Conservation (phyloP, 2,329 filamentous ascomycete species). For the Myriosclerotinia curreyana region DNA sequence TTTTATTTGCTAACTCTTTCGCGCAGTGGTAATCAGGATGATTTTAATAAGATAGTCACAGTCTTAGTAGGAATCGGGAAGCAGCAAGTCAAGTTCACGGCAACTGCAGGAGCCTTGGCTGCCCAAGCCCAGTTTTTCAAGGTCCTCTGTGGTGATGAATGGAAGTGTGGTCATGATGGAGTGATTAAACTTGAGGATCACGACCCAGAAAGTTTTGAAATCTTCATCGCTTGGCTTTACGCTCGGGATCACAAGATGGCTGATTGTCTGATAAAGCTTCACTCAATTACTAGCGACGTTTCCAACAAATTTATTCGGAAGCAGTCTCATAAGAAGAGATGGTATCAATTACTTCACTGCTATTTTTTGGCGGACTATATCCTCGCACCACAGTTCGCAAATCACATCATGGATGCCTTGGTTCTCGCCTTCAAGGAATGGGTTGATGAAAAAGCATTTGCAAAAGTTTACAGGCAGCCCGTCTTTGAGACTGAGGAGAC, state of each 20-base stretch:
- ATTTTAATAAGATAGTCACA: not conserved
- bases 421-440: not conserved
- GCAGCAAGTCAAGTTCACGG: not conserved
- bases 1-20: not conserved
- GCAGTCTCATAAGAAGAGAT: not conserved
- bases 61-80: not conserved
- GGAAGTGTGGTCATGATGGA: not conserved
- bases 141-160: not conserved
- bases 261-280: not conserved
- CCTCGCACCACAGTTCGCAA: not conserved
- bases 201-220: not conserved
- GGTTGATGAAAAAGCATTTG: not conserved
- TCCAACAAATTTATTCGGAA: not conserved
- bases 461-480: not conserved
- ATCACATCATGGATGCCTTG: conserved; percentile 5
- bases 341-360: conserved; percentile 6
- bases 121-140: not conserved
- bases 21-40: not conserved
- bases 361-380: conserved; percentile 9
- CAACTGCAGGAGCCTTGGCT: not conserved
- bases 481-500: not conserved
- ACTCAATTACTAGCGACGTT: too few relatives aligned
- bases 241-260: not conserved
- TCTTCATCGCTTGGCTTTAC: conserved; percentile 9
- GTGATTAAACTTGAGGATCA: not conserved